Evolutionary conservation across 768 basidiomycete genomes (phyloP).

Genomic region (Russula olivacea): DNA sequence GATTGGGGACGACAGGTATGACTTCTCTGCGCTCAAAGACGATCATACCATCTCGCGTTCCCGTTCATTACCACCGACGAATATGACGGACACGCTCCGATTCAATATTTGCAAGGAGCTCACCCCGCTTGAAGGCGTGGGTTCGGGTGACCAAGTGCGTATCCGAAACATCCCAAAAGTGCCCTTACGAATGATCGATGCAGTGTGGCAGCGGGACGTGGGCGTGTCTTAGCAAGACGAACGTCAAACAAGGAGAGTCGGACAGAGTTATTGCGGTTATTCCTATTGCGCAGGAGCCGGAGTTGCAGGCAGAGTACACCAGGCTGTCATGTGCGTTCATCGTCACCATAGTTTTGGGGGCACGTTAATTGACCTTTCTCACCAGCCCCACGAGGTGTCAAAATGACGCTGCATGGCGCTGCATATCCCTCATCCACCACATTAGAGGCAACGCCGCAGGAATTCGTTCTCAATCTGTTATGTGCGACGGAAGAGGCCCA

Average conservation of each 20-base stretch:
- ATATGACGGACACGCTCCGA: slow-evolving; percentile 49
- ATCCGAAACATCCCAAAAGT: background rate
- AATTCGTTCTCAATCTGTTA: slow-evolving; percentile 52
- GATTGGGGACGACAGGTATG: slow-evolving; percentile 44
- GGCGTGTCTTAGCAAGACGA: slow-evolving; percentile 67
- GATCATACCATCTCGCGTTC: slow-evolving; percentile 46
- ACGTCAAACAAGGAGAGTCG: slow-evolving; percentile 46
- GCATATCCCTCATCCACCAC: slow-evolving; percentile 51
- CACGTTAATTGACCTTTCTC: background rate
- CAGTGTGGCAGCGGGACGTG: slow-evolving; percentile 67
- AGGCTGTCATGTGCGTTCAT: slow-evolving; percentile 37
- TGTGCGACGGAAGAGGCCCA: slow-evolving; percentile 42
- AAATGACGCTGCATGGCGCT: slow-evolving; percentile 51
- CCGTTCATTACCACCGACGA: slow-evolving; percentile 59
- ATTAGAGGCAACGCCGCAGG: slow-evolving; percentile 45
- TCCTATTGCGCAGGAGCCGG: slow-evolving; percentile 49
- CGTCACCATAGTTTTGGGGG: slow-evolving; percentile 6
- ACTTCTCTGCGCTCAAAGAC: slow-evolving; percentile 52
- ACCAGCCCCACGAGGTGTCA: slow-evolving; percentile 49
- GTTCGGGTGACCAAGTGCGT: slow-evolving; percentile 64
- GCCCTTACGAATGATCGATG: background rate
- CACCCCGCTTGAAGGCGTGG: slow-evolving; percentile 39
- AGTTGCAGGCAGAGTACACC: slow-evolving; percentile 29
- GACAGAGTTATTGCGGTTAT: slow-evolving; percentile 72
- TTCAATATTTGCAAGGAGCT: slow-evolving; percentile 69